Base-by-base conservation (phyloP, 1,139 yeast genomes). In the Magnusiomyces ingens region DNA sequence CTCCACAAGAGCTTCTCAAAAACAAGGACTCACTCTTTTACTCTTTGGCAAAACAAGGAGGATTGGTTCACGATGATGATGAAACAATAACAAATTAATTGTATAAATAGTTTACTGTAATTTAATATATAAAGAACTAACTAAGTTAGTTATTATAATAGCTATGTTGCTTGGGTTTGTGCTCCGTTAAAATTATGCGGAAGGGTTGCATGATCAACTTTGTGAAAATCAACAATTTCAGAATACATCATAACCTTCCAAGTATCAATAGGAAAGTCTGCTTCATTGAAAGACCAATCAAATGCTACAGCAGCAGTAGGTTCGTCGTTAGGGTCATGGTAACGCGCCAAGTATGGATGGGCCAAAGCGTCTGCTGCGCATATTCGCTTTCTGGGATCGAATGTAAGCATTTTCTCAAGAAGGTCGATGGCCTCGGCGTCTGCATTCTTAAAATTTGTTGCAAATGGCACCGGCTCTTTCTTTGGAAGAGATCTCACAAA, bases 201-300 rank as follows among this genome's bases (percentile, higher is more conserved):
- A 10, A 51, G n/a, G 11, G 53, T 46, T 4, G 19, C 17, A 21
- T 58, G 37, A 50, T 80, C 87, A 53, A 82, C 84, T 67, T 85
- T 89, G 72, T 93, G 99, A 78, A 91, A 93, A 69, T 91, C 98
- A 61, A 93, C 76, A 59, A 93, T 93, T 72, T 93, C 99, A 51
- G 95, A 85, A 71, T 93, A 93, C 96, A 93, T 93, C 99, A 93
- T 93, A 32, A 91, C 96, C 72, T 96, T 83, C 99, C 99, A 93
- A 12, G 96, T 89, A 66, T 93, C 98, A 21, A 93, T 95, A 1
- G 99, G 98, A 64, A 93, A 77, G 71, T 93, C 99, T 0, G 97
- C 98, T 65, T 94, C 98, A 69, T 93, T 93, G 71, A 93, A 93
- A 65, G 95, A 85, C 99, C 99, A 93, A 72, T 93, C 99, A 64